These are phyloP conservation scores for Aspergillus panamensis DNA, from an alignment of 495 filamentous ascomycete species.

Conservation along the genomic window DNA sequence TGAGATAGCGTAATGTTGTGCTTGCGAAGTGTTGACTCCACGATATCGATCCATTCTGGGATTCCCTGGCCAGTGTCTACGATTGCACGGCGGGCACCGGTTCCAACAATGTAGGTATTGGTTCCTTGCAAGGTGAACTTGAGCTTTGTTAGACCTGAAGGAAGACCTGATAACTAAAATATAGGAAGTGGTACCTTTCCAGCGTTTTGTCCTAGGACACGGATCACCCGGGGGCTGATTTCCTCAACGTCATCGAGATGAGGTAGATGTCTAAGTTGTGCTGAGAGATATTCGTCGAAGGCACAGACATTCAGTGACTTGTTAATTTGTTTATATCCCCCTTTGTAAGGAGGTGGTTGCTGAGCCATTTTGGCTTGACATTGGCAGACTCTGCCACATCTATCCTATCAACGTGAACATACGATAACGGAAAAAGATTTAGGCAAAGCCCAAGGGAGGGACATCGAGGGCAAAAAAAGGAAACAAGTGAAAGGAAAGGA, in stretches of 20 bases:
- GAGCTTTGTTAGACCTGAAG: too few species aligned
- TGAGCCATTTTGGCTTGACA: too few species aligned
- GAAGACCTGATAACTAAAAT: too few species aligned
- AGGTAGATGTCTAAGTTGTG: conserved; percentile 30
- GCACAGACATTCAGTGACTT: conserved; percentile 43
- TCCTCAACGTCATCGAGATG: conserved; percentile 38
- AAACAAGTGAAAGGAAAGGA: too few species aligned
- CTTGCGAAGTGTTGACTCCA: conserved; percentile 21
- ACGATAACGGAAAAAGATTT: too few species aligned
- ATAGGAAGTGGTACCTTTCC: conserved; percentile 44
- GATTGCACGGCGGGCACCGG: conserved; percentile 55
- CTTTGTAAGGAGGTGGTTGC: conserved; percentile 1
- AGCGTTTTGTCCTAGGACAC: conserved; percentile 62
- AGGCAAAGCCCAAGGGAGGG: too few species aligned
- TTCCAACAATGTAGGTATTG: conserved; percentile 77
- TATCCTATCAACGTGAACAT: too few species aligned
- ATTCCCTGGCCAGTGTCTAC: conserved; percentile 65
- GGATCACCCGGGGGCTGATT: conserved; percentile 39
- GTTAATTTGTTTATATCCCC: conserved; percentile 47
- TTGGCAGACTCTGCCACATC: too few species aligned
- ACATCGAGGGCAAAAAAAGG: too few species aligned
- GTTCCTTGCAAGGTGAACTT: conserved; percentile 50
- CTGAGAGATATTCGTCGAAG: conserved; percentile 44
- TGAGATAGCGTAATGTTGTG: conserved; percentile 47
- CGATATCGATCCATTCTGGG: conserved; percentile 31